These are phyloP conservation scores for Hysterangium stoloniferum DNA, from an alignment of 768 basidiomycete genomes.

Conservation along the genomic window DNA sequence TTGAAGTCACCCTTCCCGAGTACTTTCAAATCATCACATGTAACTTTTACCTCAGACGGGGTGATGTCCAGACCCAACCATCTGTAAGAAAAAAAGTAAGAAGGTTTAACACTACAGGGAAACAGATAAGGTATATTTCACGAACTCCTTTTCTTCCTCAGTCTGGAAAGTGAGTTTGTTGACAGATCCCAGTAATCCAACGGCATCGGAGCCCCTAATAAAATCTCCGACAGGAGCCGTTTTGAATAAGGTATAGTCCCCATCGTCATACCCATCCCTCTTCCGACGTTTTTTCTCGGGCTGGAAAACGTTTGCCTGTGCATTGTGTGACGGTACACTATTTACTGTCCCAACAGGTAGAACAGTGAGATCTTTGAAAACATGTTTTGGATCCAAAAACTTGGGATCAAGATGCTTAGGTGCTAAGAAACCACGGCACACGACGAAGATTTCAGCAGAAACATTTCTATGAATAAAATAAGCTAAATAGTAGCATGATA, in stretches of 20 bases:
- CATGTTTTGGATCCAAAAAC: conserved; percentile 94
- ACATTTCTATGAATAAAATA: conserved; percentile 64
- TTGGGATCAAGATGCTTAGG: conserved; percentile 96
- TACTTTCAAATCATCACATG: conserved; percentile 89
- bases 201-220: conserved; percentile 60
- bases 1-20: conserved; percentile 98
- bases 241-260: conserved; percentile 86
- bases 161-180: conserved; percentile 73
- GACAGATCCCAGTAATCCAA: conserved; percentile 66
- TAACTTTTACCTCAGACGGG: conserved; percentile 70
- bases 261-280: conserved; percentile 92
- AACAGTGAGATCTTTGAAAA: conserved; percentile 83
- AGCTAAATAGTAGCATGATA: background rate
- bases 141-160: conserved; percentile 80
- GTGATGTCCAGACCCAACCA: conserved; percentile 72
- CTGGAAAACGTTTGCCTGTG: conserved; percentile 87
- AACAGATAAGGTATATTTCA: conserved; percentile 11
- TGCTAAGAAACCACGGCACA: conserved; percentile 90
- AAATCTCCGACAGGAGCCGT: conserved; percentile 63
- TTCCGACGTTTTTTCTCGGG: conserved; percentile 93
- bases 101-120: conserved; percentile 10
- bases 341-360: conserved; percentile 37
- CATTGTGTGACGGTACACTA: conserved; percentile 54
- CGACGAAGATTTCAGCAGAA: conserved; percentile 99
- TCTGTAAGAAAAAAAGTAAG: conserved; percentile 32